Base-by-base conservation (phyloP, 2,329 filamentous ascomycete genomes). In the Aspergillus niger region DNA sequence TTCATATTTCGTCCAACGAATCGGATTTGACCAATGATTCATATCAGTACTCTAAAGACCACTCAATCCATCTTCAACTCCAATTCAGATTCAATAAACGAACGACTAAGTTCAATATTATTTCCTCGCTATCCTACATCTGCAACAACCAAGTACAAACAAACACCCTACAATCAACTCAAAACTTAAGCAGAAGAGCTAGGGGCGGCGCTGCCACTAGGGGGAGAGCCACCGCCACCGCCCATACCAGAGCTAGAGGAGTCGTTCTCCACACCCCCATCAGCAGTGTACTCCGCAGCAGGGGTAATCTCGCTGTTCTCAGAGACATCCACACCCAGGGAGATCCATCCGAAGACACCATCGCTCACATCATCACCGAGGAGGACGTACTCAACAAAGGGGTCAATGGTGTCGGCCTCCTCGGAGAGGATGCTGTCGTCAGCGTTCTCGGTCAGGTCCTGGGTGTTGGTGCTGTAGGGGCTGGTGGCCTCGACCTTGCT, bases 351-450 rank as follows among this genome's bases (percentile, higher is more conserved):
- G 55, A 86, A 75, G 32, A 86, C 66, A 39, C 84, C 84, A 54
- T 85, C 82, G 3, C 72, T 63, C 10, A 83, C 69, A 36, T 75
- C 71, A 47, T 87, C 80, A 7, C 85, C 85, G 2, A 89, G 78
- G 13, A 82, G 76, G 11, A 83, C 79, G 65, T 86, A 86, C 68
- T 87, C 80, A 61, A 86, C 76, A 67, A 87, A 79, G 0, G 86
- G 86, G 67, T 86, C 83, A 60, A 83, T 83, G 41, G 77, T 79
- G 51, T 80, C 80, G 4, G 81, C 79, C 69, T 83, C 80, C 67
- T 79, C 72, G 20, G 80, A 70, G 39, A 83, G 78, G 50, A 86
- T 78, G 17, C 63, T 58, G 70, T 88, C 85, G 0, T 83, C 74
- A 11, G 73, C 74, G 67, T 88, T 87, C 39, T 69, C 74, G 4